Evolutionary conservation across 805 yeast genomes (phyloP).

Genomic region (Saturnispora mendoncae): DNA sequence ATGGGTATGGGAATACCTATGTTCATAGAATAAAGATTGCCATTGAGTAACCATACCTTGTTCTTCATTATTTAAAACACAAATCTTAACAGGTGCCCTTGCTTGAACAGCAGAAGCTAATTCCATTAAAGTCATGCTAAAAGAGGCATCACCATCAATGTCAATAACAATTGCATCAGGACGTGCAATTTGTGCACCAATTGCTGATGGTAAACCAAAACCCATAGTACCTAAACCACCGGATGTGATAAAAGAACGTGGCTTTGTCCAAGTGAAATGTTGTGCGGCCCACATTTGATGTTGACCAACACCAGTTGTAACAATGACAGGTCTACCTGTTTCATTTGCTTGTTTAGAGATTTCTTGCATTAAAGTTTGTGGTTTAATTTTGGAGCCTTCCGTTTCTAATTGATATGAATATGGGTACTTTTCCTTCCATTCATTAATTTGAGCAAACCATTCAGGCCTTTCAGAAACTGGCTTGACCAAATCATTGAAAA

Average conservation of each 20-base stretch:
- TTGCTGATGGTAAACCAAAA: conserved; percentile 93
- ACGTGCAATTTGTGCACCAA: conserved; percentile 94
- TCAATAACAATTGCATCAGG: conserved; percentile 95
- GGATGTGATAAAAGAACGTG: conserved; percentile 92
- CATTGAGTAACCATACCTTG: conserved; percentile 99
- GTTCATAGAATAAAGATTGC: conserved; percentile 96
- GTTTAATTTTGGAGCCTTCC: conserved; percentile 73
- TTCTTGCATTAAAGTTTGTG: conserved; percentile 83
- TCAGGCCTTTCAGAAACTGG: conserved; percentile 59
- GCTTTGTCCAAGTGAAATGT: conserved; percentile 87
- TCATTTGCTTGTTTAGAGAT: conserved; percentile 61
- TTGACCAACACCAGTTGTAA: conserved; percentile 98
- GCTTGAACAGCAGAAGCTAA: conserved; percentile 92
- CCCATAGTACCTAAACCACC: conserved; percentile 99
- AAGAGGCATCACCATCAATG: conserved; percentile 98
- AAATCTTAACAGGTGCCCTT: conserved; percentile 78
- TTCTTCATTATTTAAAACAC: conserved; percentile 92
- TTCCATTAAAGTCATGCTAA: conserved; percentile 94
- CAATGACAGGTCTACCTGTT: conserved; percentile 64
- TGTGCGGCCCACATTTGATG: conserved; percentile 99
- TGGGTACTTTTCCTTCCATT: conserved; percentile 85
- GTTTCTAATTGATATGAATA: conserved; percentile 75
- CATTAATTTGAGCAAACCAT: conserved; percentile 68
- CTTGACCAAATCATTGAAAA: conserved; percentile 62
- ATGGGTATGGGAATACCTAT: conserved; percentile 96